Evolutionary conservation across 164 flowering plant genomes (phyloP).

Genomic region (Magnolia changhungtana): DNA sequence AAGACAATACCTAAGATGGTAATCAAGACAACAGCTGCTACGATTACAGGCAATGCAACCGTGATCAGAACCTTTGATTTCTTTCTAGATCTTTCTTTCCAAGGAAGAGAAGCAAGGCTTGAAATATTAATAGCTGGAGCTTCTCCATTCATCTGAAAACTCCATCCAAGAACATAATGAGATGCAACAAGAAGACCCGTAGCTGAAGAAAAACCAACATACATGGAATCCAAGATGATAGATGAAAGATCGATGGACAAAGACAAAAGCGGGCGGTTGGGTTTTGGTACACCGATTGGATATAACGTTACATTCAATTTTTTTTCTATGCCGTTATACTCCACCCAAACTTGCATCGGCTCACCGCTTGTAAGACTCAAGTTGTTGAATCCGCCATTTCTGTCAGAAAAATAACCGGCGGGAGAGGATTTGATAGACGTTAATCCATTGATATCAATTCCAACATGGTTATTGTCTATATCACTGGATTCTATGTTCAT

Average conservation of each 20-base stretch:
- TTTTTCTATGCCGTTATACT: not conserved
- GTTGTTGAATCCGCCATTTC: not conserved
- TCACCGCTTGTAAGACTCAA: not conserved
- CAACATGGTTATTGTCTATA: slow-evolving; percentile 40
- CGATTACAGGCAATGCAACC: slow-evolving; percentile 2
- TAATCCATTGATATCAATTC: slow-evolving; percentile 46
- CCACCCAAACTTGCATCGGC: not conserved
- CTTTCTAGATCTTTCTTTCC: slow-evolving; percentile 3
- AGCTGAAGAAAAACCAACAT: slow-evolving; percentile 62
- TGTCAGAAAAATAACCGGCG: slow-evolving; percentile 2
- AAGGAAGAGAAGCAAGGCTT: slow-evolving; percentile 43
- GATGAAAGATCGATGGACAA: slow-evolving; percentile 8
- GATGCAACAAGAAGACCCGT: slow-evolving; percentile 43
- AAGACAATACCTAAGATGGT: not conserved
- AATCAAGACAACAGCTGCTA: not conserved
- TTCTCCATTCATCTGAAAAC: slow-evolving; percentile 45
- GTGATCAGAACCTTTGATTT: not conserved
- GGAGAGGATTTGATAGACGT: slow-evolving; percentile 26
- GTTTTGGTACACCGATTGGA: slow-evolving; percentile 20
- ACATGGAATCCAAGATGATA: slow-evolving; percentile 32
- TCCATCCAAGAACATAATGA: slow-evolving; percentile 62
- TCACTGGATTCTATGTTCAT: slow-evolving; percentile 19
- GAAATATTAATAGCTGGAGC: slow-evolving; percentile 33
- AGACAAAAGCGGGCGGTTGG: slow-evolving; percentile 15
- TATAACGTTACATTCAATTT: slow-evolving; percentile 8